phyloP scores from a whole-genome alignment of 768 basidiomycete species.

The Inosperma sp. region DNA sequence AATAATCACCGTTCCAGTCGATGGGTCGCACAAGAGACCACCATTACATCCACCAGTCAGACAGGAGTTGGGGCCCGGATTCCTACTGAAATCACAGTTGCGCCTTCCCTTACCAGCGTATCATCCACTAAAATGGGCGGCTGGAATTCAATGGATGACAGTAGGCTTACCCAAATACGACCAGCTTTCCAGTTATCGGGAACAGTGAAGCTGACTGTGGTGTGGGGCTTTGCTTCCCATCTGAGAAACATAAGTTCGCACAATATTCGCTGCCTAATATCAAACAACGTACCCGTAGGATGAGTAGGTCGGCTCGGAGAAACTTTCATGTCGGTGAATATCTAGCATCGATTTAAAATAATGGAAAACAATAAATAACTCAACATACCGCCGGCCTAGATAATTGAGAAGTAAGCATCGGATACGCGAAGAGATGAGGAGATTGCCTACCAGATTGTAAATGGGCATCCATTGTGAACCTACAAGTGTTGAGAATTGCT shows the following conservation, averaged over 20 bases:
- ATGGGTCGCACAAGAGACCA: slow-evolving; percentile 52
- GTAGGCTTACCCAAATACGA: slow-evolving; percentile 43
- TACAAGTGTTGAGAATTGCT: too few species aligned
- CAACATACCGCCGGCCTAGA: too few species aligned
- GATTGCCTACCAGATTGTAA: slow-evolving; percentile 56
- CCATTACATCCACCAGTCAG: slow-evolving; percentile 66
- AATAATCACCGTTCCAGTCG: slow-evolving; percentile 43
- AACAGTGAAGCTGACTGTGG: slow-evolving; percentile 44
- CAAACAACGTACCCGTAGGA: slow-evolving; percentile 40
- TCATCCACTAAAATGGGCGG: not conserved
- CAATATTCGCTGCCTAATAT: not conserved
- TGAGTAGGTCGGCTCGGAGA: slow-evolving; percentile 42
- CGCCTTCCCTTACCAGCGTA: slow-evolving; percentile 45
- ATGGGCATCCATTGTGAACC: slow-evolving; percentile 41
- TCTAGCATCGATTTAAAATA: slow-evolving; percentile 31
- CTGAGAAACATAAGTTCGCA: slow-evolving; percentile 24
- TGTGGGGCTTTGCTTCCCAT: slow-evolving; percentile 37
- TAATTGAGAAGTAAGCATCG: too few species aligned
- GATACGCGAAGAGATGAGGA: too few species aligned
- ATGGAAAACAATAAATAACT: too few species aligned
- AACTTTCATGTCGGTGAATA: slow-evolving; percentile 56
- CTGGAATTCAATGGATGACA: not conserved
- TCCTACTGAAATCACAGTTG: slow-evolving; percentile 55
- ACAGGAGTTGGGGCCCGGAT: slow-evolving; percentile 55
- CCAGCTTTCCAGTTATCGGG: slow-evolving; percentile 64